Base-by-base conservation (phyloP, 495 filamentous ascomycete species). In the Xylaria flabelliformis region DNA sequence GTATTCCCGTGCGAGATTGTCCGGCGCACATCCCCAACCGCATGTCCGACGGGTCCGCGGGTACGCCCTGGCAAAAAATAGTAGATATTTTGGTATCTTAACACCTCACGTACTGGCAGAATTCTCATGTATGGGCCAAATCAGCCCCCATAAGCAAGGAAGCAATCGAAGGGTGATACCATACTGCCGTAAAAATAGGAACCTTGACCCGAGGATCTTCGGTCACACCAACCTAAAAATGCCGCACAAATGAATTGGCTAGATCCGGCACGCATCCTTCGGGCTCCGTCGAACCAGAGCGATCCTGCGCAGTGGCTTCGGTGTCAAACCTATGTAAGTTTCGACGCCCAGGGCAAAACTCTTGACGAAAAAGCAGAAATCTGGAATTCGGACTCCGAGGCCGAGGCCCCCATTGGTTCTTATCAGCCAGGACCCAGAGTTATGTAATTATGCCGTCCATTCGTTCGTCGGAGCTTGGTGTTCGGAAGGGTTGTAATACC, bases 11-110 rank as follows among this genome's bases (percentile, higher is more conserved):
- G 68, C 32, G 58, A 44, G 24, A 46, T 44, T n/a, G 55, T 63
- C 69, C 69, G 69, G 64, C 61, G 59, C 68, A 70, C 21, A 39
- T 51, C 48, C 69, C 69, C 69, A 55, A 71, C 59, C 69, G 69
- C 69, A 71, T 56, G 59, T 71, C 69, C 69, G 69, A 71, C 69
- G 32, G 21, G 34, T 17, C 69, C 61, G 69, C n/a, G 50, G 3
- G 17, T 67, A 29, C 34, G 58, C 21, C 36, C 61, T 42, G 4
- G 6, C 8, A 34, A 24, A 9, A 39, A 21, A 4, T 4, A 42
- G 34, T 21, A 34, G 19, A n/a, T 42, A 39, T 26, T 42, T 39
- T 42, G 13, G 32, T 62, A 39, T 21, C 58, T 9, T 41, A 7
- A 10, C 8, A 62, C 7, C 13, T 4, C 64, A 53, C 2, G 4